Evolutionary conservation across 148 eudicot genomes (phyloP).

Genomic region (Salicornia ramosissima): DNA sequence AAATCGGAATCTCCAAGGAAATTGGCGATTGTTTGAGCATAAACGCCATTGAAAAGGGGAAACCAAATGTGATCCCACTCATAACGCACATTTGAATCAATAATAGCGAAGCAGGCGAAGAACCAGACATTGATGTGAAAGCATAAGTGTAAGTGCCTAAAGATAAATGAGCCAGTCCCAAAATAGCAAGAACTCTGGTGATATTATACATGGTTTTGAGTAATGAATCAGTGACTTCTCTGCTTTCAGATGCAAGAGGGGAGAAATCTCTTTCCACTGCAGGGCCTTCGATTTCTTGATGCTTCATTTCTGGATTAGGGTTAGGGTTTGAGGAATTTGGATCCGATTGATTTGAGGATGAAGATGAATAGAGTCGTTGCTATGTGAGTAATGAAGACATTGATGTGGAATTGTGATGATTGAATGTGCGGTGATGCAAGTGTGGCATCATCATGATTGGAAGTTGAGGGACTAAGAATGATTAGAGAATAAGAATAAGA

Average conservation of each 20-base stretch:
- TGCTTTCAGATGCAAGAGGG: constrained; percentile 38
- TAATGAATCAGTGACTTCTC: constrained; percentile 27
- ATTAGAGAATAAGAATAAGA: background rate
- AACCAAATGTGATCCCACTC: constrained; percentile 53
- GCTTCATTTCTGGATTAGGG: constrained; percentile 43
- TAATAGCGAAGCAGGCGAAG: constrained; percentile 26
- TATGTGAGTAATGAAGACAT: background rate
- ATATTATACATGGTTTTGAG: constrained; percentile 31
- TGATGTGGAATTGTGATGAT: background rate
- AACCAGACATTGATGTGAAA: constrained; percentile 11
- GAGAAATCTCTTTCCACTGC: constrained; percentile 74
- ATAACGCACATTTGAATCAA: constrained; percentile 26
- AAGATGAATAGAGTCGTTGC: background rate
- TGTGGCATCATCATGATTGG: background rate
- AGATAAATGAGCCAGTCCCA: constrained; percentile 52
- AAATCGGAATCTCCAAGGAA: constrained; percentile 13
- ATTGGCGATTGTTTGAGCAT: constrained; percentile 47
- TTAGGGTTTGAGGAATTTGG: background rate
- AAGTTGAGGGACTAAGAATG: background rate
- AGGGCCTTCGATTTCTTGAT: constrained; percentile 79
- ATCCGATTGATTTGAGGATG: background rate
- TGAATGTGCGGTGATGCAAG: too few relatives aligned
- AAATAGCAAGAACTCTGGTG: constrained; percentile 41
- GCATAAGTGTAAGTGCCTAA: constrained; percentile 62
- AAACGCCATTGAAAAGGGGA: constrained; percentile 70